phyloP scores from a whole-genome alignment of 345 rosid species.

The Bruguiera gymnorhiza region DNA sequence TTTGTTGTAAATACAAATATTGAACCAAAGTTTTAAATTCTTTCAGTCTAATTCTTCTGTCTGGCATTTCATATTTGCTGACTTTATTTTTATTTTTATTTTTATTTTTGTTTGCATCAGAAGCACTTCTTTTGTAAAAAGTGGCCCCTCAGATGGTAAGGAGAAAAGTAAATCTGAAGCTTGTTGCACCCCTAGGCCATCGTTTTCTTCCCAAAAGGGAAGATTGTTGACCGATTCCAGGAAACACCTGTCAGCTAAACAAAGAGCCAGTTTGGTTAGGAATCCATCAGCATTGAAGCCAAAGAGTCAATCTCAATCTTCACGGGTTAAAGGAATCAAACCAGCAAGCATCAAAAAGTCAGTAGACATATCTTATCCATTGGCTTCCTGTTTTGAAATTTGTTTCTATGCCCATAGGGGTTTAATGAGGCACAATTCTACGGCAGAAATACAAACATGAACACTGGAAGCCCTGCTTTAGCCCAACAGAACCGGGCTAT shows the following conservation, averaged over 20 bases:
- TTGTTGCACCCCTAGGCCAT: constrained; percentile 49
- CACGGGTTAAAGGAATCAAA: constrained; percentile 41
- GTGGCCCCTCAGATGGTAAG: constrained; percentile 21
- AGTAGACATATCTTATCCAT: not conserved
- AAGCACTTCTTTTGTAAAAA: constrained; percentile 18
- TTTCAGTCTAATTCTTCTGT: no score
- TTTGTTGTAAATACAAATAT: no score
- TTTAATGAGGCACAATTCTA: not conserved
- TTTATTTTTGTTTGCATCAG: not conserved
- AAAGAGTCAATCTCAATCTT: constrained; percentile 46
- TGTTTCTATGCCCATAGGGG: not conserved
- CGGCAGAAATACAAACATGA: constrained; percentile 40
- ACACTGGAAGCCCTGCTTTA: constrained; percentile 47
- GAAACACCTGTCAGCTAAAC: constrained; percentile 65
- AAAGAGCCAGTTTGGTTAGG: constrained; percentile 49
- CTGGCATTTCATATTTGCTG: constrained; percentile 6
- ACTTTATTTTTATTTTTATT: not conserved
- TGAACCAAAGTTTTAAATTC: no score
- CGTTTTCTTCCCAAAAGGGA: constrained; percentile 22
- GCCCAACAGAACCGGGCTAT: constrained; percentile 88
- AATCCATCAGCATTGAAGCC: constrained; percentile 43
- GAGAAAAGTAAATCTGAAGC: constrained; percentile 42
- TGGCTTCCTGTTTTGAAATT: no score
- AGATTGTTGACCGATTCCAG: constrained; percentile 39
- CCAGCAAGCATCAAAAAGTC: constrained; percentile 46